Evolutionary conservation across 257 asterid species (phyloP).

Genomic region (Jacaranda mimosifolia): DNA sequence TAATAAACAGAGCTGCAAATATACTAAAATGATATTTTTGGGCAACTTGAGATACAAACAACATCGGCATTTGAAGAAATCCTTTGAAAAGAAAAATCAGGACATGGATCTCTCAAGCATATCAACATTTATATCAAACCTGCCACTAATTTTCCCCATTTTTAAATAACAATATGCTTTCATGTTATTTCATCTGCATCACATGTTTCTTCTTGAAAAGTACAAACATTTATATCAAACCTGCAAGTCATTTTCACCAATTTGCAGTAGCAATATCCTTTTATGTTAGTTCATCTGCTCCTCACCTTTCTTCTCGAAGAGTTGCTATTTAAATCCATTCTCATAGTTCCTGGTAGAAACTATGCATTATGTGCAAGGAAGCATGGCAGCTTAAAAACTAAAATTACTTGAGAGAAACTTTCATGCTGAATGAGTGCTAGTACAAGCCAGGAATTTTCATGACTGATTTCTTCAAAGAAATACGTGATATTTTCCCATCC

Average conservation of each 20-base stretch:
- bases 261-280: conserved; percentile 1
- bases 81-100: conserved; percentile 10
- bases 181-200: neutral
- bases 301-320: neutral
- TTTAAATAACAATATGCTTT: conserved; percentile 17
- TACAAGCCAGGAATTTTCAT: neutral
- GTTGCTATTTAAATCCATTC: conserved; percentile 3
- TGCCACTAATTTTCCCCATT: conserved; percentile 17
- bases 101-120: neutral
- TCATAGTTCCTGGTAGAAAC: neutral
- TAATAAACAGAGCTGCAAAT: conserved; percentile 2
- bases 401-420: neutral
- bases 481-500: neutral
- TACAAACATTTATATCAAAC: neutral
- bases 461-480: neutral
- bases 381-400: neutral
- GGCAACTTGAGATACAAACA: neutral
- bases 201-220: conserved; percentile 10
- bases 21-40: neutral
- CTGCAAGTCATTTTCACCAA: conserved; percentile 5
- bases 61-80: neutral
- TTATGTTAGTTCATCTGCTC: neutral
- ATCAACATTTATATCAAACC: neutral
- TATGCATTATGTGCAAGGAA: neutral
- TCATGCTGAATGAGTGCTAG: neutral